Conservation (phyloP, 2,329 filamentous ascomycete genomes). For the Colletotrichum sp. region DNA sequence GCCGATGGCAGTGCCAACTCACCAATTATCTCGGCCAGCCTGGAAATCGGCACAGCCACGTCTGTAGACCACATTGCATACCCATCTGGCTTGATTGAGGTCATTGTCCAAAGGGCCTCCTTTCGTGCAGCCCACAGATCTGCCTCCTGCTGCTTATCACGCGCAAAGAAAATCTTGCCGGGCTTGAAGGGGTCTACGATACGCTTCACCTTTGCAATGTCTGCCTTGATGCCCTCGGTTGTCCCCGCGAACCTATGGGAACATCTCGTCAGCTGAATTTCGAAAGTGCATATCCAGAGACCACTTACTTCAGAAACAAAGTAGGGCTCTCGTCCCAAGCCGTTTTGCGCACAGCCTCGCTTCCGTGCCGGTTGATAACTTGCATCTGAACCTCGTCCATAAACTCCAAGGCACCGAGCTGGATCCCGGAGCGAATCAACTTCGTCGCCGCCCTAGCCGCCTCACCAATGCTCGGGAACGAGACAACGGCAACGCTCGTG, state of each 20-base stretch:
- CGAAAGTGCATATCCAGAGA: no score
- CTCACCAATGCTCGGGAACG: slow-evolving; percentile 61
- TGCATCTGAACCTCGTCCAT: slow-evolving; percentile 70
- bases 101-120: slow-evolving; percentile 74
- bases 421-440: slow-evolving; percentile 68
- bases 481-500: slow-evolving; percentile 68
- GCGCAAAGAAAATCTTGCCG: slow-evolving; percentile 71
- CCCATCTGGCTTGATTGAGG: slow-evolving; percentile 64
- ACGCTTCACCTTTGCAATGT: slow-evolving; percentile 61
- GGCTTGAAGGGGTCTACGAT: slow-evolving; percentile 56
- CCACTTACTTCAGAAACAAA: slow-evolving; percentile 68
- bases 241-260: slow-evolving; percentile 64
- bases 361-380: slow-evolving; percentile 67
- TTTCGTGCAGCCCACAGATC: slow-evolving; percentile 80
- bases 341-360: slow-evolving; percentile 53
- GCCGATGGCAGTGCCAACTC: slow-evolving; percentile 1
- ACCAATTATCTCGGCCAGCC: slow-evolving; percentile 71
- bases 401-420: slow-evolving; percentile 68
- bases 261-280: background rate
- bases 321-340: slow-evolving; percentile 72
- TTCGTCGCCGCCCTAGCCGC: slow-evolving; percentile 68
- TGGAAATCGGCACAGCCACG: slow-evolving; percentile 77
- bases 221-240: slow-evolving; percentile 60
- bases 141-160: slow-evolving; percentile 64
- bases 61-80: slow-evolving; percentile 80